phyloP scores from a whole-genome alignment of 1,284 basidiomycete genomes.

The Ganoderma resinaceum region DNA sequence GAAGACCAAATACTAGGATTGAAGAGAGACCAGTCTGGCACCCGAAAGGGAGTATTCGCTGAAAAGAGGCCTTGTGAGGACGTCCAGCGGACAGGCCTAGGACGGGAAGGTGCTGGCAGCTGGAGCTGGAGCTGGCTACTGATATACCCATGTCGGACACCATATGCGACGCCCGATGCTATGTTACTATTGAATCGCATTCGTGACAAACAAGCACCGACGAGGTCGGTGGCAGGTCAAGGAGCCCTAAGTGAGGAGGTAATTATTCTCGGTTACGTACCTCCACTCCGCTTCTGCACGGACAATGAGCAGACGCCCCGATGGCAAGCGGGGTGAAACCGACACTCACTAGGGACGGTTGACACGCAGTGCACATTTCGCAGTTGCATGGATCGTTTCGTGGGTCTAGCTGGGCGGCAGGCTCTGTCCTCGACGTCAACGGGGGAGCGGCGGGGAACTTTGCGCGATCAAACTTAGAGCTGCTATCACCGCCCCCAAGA shows the following conservation, averaged over 20 bases:
- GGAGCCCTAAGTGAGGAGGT: not conserved
- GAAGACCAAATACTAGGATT: not conserved
- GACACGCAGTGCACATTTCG: not conserved
- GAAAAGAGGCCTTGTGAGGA: not conserved
- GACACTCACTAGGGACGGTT: not conserved
- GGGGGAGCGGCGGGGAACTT: too few species aligned
- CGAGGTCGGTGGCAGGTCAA: not conserved
- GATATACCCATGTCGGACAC: not conserved
- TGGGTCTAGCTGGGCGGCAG: too few species aligned
- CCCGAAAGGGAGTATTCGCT: not conserved
- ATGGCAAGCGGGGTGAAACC: not conserved
- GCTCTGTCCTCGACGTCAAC: too few species aligned
- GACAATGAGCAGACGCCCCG: not conserved
- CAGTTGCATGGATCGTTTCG: not conserved
- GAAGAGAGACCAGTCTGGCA: not conserved
- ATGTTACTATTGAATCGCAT: not conserved
- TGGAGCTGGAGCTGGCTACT: not conserved
- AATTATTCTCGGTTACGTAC: not conserved
- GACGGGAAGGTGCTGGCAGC: not conserved
- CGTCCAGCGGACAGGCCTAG: not conserved
- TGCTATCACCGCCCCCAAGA: too few species aligned
- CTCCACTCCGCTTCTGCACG: not conserved
- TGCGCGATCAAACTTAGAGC: too few species aligned
- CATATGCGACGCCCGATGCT: not conserved
- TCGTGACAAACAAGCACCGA: not conserved